Evolutionary conservation across 768 basidiomycete genomes (phyloP), one percentile per base, ranked within the genome.

Genomic region (Tubosaeta brunneosetosa): DNA sequence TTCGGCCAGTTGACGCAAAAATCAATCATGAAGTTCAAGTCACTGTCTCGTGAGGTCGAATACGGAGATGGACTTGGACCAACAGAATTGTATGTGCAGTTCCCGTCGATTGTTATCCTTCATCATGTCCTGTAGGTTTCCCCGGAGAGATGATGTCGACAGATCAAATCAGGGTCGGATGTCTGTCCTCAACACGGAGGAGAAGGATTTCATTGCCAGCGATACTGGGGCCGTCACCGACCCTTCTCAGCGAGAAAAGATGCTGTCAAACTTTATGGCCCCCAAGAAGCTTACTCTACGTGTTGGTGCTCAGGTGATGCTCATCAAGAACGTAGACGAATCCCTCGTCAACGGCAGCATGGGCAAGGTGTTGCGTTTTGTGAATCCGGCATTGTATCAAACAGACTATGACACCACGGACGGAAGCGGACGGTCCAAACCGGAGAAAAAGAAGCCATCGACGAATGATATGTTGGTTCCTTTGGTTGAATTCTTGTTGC

Each of bases 241-340:
- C 40, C 57, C 50, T 2, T 71, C 71, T 0, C 85, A 86, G 62
- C 79, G 83, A 44, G 80, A 86, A 51, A 97, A 88, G 66, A 75
- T 92, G 69, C 83, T 98, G 5, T 72, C 78, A 6, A 97, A 97
- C 66, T 90, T 95, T 63, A 94, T 99, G 88, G 94, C 94, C 0
- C 86, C 90, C 1, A 68, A 75, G 50, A 60, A 52, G 6, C 78
- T 99, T n/a, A 62, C 65, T 0, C 77, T 99, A 29, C 88, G 91
- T 44, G 62, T 85, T 26, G 85, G 86, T 51, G 86, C 91, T 7
- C 95, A 97, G 69, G 89, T 91, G 37, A 97, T 97, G 94, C 77
- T 97, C 31, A 91, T 93, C 70, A 97, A 97, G 75, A 98, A 98
- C 64, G 73, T 87, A 48, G 91, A 94, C 60, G 92, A 94, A 29